Percentiles rank a stretch among this genome's conserved stretches.
Evolutionary conservation across 2,329 filamentous ascomycete genomes (phyloP).

Genomic region (Pseudocercospora crystallina): DNA sequence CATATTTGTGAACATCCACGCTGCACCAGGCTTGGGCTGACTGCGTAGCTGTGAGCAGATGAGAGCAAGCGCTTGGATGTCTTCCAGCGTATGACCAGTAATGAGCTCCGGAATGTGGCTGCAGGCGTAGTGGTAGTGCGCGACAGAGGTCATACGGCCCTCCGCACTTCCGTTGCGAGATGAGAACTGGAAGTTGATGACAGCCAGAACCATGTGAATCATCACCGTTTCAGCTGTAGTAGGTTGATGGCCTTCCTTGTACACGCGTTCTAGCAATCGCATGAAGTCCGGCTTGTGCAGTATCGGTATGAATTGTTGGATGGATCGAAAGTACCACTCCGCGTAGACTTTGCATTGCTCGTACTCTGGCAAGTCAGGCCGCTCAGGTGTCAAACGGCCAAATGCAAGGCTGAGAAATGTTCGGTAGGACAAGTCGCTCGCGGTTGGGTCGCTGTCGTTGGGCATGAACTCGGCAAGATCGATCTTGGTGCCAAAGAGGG

Average conservation of each 20-base stretch:
- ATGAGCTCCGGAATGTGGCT: slow-evolving; percentile 67
- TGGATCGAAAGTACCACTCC: slow-evolving; percentile 72
- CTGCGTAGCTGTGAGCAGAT: slow-evolving; percentile 71
- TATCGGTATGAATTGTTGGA: slow-evolving; percentile 71
- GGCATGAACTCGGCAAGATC: slow-evolving; percentile 73
- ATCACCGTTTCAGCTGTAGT: slow-evolving; percentile 65
- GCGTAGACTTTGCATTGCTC: slow-evolving; percentile 67
- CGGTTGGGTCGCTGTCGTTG: slow-evolving; percentile 63
- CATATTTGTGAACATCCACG: slow-evolving; percentile 65
- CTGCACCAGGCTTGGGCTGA: slow-evolving; percentile 76
- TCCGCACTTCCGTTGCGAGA: slow-evolving; percentile 61
- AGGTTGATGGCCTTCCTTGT: slow-evolving; percentile 67
- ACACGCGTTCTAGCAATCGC: slow-evolving; percentile 65
- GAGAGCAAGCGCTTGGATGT: slow-evolving; percentile 72
- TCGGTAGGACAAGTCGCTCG: slow-evolving; percentile 64
- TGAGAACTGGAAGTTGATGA: slow-evolving; percentile 76
- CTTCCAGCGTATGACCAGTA: slow-evolving; percentile 60
- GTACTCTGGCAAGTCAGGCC: slow-evolving; percentile 61
- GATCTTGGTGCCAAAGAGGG: slow-evolving; percentile 76
- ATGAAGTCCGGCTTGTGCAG: slow-evolving; percentile 76
- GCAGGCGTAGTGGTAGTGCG: slow-evolving; percentile 75
- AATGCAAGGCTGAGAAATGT: slow-evolving; percentile 67
- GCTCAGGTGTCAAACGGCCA: slow-evolving; percentile 57
- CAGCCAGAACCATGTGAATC: slow-evolving; percentile 76
- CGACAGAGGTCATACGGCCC: slow-evolving; percentile 66